phyloP scores from a whole-genome alignment of 2,329 filamentous ascomycete genomes.

The Dactylellina parvicollis region DNA sequence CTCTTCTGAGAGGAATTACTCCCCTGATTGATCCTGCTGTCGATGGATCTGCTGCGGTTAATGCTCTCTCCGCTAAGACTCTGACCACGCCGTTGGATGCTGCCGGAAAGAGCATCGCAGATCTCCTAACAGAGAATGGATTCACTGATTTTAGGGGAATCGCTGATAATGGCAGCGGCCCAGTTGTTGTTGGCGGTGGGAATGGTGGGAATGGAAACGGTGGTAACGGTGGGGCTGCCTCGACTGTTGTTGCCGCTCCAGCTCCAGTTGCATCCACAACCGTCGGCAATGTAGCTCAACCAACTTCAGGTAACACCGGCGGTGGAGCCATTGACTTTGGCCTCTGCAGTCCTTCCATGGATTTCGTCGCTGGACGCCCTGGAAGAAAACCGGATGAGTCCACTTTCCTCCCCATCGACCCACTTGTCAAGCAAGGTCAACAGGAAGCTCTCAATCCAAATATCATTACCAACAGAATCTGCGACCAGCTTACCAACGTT shows the following conservation, averaged over 20 bases:
- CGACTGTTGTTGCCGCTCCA: constrained; percentile 13
- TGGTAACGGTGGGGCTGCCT: constrained; percentile 19
- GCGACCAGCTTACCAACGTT: constrained; percentile 74
- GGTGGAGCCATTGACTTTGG: constrained; percentile 32
- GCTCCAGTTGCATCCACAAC: constrained; percentile 5
- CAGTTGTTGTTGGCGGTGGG: constrained; percentile 50
- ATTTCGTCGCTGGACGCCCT: constrained; percentile 68
- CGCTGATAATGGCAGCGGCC: constrained; percentile 50
- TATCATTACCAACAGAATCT: constrained; percentile 78
- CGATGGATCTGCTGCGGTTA: constrained; percentile 68
- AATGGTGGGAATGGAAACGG: constrained; percentile 11
- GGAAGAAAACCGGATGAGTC: constrained; percentile 69
- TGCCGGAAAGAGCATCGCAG: constrained; percentile 72
- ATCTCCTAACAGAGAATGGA: constrained; percentile 71
- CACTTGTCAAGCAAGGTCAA: constrained; percentile 69
- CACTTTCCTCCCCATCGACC: constrained; percentile 70
- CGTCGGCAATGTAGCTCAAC: constrained; percentile 50
- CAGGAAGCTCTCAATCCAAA: constrained; percentile 75
- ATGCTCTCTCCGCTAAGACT: constrained; percentile 69
- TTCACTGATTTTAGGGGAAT: constrained; percentile 69
- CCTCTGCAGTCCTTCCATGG: constrained; percentile 63
- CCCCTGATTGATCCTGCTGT: constrained; percentile 75
- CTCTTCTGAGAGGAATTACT: constrained; percentile 72
- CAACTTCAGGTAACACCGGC: constrained; percentile 45
- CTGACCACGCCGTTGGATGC: constrained; percentile 68